Evolutionary conservation across 345 rosid genomes (phyloP).

Genomic region (Schrenkiella parvula): DNA sequence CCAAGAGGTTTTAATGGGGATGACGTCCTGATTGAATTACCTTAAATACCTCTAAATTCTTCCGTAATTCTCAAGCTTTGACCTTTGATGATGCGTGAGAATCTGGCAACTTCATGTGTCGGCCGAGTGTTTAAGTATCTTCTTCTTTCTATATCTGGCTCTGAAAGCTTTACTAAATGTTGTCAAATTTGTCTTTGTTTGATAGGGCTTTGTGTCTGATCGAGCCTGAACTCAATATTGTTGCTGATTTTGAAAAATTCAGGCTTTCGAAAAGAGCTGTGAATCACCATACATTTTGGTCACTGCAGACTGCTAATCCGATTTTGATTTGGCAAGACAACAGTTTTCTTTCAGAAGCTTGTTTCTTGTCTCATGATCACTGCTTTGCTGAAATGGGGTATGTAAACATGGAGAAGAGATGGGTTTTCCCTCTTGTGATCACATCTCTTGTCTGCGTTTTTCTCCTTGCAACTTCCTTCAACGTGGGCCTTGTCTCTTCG

Average conservation of each 20-base stretch:
- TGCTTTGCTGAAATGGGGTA: conserved; percentile 50
- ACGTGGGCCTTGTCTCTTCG: conserved; percentile 79
- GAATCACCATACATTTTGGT: neutral
- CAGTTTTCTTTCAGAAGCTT: neutral
- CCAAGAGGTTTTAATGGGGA: conserved; percentile 10
- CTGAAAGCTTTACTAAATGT: neutral
- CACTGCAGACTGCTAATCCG: neutral
- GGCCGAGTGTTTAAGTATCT: neutral
- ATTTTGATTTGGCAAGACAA: neutral
- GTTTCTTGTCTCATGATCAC: conserved; percentile 30
- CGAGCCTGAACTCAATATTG: conserved; percentile 9
- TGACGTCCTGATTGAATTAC: neutral
- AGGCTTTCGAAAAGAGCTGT: conserved; percentile 6
- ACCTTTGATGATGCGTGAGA: conserved; percentile 25
- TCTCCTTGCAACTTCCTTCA: conserved; percentile 78
- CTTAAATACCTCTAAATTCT: neutral
- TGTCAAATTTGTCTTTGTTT: neutral
- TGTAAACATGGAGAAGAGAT: conserved; percentile 85
- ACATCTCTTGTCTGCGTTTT: conserved; percentile 76
- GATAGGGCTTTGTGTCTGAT: conserved; percentile 9
- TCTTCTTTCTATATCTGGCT: conserved; percentile 15
- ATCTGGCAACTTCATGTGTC: conserved; percentile 25
- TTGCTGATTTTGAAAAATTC: conserved; percentile 7
- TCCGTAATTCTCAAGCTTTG: conserved; percentile 16
- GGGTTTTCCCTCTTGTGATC: conserved; percentile 85